Evolutionary conservation across 2,329 filamentous ascomycete species (phyloP).

Genomic region (Fusarium nematophilum): DNA sequence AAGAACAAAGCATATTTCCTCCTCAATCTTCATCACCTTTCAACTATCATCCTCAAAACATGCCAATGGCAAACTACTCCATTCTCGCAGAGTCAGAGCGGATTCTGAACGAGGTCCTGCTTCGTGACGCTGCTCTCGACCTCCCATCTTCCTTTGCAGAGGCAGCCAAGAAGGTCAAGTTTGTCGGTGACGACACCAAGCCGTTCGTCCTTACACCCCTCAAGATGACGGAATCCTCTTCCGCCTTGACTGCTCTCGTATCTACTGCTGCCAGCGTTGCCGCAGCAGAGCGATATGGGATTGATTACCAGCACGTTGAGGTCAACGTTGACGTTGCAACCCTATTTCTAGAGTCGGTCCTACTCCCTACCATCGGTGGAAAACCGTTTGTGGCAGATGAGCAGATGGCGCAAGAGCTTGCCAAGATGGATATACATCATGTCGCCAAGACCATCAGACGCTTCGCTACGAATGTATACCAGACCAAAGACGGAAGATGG

Average conservation of each 20-base stretch:
- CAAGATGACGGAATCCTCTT: slow-evolving; percentile 23
- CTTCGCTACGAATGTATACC: slow-evolving; percentile 49
- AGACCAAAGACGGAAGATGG: slow-evolving; percentile 48
- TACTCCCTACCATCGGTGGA: slow-evolving; percentile 27
- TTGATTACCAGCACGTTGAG: slow-evolving; percentile 19
- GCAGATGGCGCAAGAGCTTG: slow-evolving; percentile 2
- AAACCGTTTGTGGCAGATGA: slow-evolving; percentile 31
- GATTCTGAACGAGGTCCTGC: too few relatives aligned
- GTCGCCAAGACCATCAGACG: slow-evolving; percentile 44
- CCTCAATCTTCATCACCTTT: too few relatives aligned
- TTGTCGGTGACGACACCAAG: slow-evolving; percentile 10
- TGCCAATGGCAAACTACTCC: too few relatives aligned
- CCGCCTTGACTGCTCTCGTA: slow-evolving; percentile 16
- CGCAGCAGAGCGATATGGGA: slow-evolving; percentile 19
- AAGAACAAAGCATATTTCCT: too few relatives aligned
- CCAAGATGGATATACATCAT: slow-evolving; percentile 15
- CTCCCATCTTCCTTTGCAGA: slow-evolving; percentile 8
- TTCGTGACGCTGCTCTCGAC: background rate
- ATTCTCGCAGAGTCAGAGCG: too few relatives aligned
- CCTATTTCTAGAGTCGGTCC: slow-evolving; percentile 31
- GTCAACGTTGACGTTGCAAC: slow-evolving; percentile 30
- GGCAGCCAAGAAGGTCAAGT: slow-evolving; percentile 15
- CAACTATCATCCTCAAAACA: too few relatives aligned
- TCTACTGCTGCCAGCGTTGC: slow-evolving; percentile 15
- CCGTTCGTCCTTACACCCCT: slow-evolving; percentile 23